Percentiles rank a stretch among this genome's conserved stretches.
These are phyloP conservation scores for Chalciporus piperatus DNA, from an alignment of 768 basidiomycete genomes.

Conservation along the genomic window DNA sequence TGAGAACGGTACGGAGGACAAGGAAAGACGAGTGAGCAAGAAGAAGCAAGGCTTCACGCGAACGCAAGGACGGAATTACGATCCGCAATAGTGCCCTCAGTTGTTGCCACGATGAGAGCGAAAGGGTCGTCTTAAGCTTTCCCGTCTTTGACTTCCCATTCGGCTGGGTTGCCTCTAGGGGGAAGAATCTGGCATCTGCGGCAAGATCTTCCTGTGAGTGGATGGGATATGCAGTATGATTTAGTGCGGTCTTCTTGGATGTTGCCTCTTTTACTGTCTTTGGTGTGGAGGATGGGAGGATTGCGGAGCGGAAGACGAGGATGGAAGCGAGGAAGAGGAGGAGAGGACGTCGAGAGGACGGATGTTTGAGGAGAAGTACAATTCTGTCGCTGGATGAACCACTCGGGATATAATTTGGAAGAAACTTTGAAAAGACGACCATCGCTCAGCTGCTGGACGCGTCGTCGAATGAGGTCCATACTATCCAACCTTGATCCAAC, in stretches of 20 bases:
- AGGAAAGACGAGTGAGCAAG: constrained; percentile 82
- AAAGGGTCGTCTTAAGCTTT: constrained; percentile 40
- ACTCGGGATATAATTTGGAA: not conserved
- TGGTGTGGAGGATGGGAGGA: constrained; percentile 28
- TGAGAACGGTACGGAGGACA: constrained; percentile 80
- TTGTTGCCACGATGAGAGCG: constrained; percentile 66
- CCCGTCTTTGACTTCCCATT: constrained; percentile 49
- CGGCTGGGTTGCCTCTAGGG: constrained; percentile 42
- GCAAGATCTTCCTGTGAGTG: constrained; percentile 54
- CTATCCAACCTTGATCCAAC: no score
- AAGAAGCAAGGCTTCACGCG: constrained; percentile 73
- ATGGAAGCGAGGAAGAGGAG: constrained; percentile 44
- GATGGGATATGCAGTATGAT: constrained; percentile 64
- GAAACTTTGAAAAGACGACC: constrained; percentile 16
- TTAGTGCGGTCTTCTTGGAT: constrained; percentile 54
- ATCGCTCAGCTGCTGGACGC: not conserved
- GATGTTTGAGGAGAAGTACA: constrained; percentile 7
- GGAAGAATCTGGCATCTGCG: constrained; percentile 59
- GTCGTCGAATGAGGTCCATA: not conserved
- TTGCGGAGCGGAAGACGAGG: constrained; percentile 50
- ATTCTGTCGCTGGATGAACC: not conserved
- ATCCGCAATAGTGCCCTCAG: constrained; percentile 72
- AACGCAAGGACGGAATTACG: constrained; percentile 58
- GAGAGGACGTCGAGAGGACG: constrained; percentile 27
- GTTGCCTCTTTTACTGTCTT: constrained; percentile 40